phyloP scores from a whole-genome alignment of 2,329 filamentous ascomycete species.

The Sarocladium kiliense region DNA sequence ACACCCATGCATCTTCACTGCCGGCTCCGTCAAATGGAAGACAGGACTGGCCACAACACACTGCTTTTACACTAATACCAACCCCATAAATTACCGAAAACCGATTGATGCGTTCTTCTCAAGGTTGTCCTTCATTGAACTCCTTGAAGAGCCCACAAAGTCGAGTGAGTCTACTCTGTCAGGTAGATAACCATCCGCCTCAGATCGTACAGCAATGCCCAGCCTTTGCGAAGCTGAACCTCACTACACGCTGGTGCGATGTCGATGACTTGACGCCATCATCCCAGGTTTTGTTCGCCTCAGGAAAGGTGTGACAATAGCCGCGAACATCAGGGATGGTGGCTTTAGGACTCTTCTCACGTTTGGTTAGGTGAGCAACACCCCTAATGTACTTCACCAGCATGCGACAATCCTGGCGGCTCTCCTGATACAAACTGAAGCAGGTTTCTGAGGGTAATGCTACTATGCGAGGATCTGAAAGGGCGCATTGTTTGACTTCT shows the following conservation, averaged over 20 bases:
- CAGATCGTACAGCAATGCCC: slow-evolving; percentile 40
- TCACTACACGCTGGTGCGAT: slow-evolving; percentile 58
- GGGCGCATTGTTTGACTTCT: slow-evolving; percentile 15
- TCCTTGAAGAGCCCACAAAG: too few species aligned
- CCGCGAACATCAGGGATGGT: slow-evolving; percentile 50
- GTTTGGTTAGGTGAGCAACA: slow-evolving; percentile 54
- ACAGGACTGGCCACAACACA: too few species aligned
- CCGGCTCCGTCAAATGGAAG: too few species aligned
- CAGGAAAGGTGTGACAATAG: slow-evolving; percentile 62
- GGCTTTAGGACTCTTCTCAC: slow-evolving; percentile 55
- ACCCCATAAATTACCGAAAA: too few species aligned
- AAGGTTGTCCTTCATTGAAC: too few species aligned
- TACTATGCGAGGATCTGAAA: slow-evolving; percentile 58
- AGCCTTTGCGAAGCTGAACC: slow-evolving; percentile 50
- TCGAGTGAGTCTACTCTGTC: too few species aligned
- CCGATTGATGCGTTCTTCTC: too few species aligned
- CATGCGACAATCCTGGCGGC: slow-evolving; percentile 48
- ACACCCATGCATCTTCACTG: too few species aligned
- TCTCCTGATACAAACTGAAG: slow-evolving; percentile 43
- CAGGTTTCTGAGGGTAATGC: slow-evolving; percentile 53
- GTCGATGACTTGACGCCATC: slow-evolving; percentile 40
- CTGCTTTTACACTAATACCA: too few species aligned
- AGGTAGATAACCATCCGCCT: slow-evolving; percentile 50
- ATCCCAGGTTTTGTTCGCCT: slow-evolving; percentile 61
- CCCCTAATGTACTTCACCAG: slow-evolving; percentile 45